A percentile compares a stretch with the other conserved stretches of the same genome.
Evolutionary conservation across 2,329 filamentous ascomycete genomes (phyloP).

Genomic region (Aspergillus sp.): DNA sequence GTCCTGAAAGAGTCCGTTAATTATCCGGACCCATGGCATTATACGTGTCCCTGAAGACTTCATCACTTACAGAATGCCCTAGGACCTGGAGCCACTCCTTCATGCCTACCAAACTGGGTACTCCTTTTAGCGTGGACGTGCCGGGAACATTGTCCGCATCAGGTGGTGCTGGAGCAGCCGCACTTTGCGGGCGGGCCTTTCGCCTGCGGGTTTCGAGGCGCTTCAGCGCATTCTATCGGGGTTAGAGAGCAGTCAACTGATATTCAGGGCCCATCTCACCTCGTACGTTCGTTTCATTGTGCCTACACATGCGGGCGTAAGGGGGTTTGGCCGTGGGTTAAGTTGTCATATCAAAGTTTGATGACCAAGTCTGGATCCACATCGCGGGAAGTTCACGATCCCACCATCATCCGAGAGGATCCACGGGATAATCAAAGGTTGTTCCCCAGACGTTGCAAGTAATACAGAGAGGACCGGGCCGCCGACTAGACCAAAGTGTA

Average conservation of each 20-base stretch:
- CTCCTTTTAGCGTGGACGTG: slow-evolving; percentile 19
- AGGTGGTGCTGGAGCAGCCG: neutral
- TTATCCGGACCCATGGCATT: neutral
- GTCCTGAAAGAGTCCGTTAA: slow-evolving; percentile 17
- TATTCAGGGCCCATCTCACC: neutral
- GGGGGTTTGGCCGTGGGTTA: no score
- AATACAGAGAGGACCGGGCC: no score
- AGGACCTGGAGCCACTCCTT: slow-evolving; percentile 28
- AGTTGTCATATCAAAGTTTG: no score
- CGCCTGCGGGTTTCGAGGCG: slow-evolving; percentile 15
- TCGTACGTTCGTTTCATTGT: slow-evolving; percentile 10
- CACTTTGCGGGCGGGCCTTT: slow-evolving; percentile 13
- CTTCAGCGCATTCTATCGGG: slow-evolving; percentile 11
- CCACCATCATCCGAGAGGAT: no score
- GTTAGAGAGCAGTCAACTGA: neutral
- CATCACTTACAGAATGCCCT: slow-evolving; percentile 27
- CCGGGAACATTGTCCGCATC: slow-evolving; percentile 2
- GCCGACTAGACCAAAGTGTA: no score
- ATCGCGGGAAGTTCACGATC: no score
- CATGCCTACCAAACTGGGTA: slow-evolving; percentile 31
- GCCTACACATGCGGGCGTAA: no score
- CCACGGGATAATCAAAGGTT: no score
- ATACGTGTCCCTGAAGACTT: neutral
- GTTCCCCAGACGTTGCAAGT: no score
- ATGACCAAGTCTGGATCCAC: no score